phyloP scores from a whole-genome alignment of 305 asterid species.

The Solanum hybrid region DNA sequence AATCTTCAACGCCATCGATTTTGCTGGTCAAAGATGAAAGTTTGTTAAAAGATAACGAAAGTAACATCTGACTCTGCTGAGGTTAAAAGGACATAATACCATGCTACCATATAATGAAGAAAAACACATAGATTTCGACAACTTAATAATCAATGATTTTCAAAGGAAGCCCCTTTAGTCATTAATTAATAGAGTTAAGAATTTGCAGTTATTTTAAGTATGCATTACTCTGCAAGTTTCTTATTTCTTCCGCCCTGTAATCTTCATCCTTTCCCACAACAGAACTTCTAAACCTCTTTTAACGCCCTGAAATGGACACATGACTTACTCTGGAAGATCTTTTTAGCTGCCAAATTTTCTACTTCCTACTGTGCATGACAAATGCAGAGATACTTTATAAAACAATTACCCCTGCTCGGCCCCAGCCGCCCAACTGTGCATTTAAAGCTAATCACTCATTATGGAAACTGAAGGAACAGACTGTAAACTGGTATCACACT shows the following conservation, averaged over 20 bases:
- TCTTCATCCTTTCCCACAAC: neutral
- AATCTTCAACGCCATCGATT: constrained; percentile 43
- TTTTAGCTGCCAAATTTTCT: neutral
- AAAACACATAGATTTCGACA: neutral
- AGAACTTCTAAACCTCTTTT: neutral
- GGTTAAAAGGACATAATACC: neutral
- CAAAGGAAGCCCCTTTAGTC: neutral
- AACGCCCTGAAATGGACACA: neutral
- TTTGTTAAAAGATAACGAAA: constrained; percentile 14
- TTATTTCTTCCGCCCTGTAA: neutral
- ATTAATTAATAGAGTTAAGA: neutral
- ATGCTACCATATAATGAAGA: neutral
- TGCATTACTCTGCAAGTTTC: neutral
- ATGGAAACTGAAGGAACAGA: neutral
- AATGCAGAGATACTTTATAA: neutral
- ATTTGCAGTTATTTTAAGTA: neutral
- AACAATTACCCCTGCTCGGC: neutral
- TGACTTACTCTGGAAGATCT: neutral
- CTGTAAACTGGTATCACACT: neutral
- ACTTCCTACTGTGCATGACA: neutral
- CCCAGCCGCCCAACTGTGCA: neutral
- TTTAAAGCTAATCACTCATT: neutral
- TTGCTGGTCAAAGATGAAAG: constrained; percentile 27
- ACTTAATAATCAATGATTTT: neutral
- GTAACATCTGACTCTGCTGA: constrained; percentile 9